Percentiles rank a stretch among this genome's conserved stretches.
Evolutionary conservation across 768 basidiomycete species (phyloP).

Genomic region (Chalciporus sphaerocephalus): DNA sequence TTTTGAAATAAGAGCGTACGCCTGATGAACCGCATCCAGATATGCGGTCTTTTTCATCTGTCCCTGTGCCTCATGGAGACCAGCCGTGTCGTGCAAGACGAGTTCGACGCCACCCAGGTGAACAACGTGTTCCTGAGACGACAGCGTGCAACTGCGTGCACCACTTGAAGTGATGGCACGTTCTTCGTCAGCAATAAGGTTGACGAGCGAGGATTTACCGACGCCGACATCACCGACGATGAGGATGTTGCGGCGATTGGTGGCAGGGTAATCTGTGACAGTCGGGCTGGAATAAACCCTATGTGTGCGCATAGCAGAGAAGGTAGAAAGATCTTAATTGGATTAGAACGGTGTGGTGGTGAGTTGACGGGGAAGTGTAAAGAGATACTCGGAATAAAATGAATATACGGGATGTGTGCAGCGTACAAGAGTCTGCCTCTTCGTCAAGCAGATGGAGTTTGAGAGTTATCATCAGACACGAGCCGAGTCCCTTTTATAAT

Average conservation of each 20-base stretch:
- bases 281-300: constrained; percentile 14
- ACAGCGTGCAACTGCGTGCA: constrained; percentile 36
- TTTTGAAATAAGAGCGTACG: constrained; percentile 33
- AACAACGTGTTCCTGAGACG: constrained; percentile 20
- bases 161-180: constrained; percentile 28
- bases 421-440: neutral
- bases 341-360: neutral
- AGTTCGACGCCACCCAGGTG: constrained; percentile 17
- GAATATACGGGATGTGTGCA: neutral
- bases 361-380: constrained; percentile 1
- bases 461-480: neutral
- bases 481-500: constrained; percentile 12
- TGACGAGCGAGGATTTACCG: constrained; percentile 41
- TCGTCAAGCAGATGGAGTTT: constrained; percentile 1
- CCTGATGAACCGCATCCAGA: constrained; percentile 25
- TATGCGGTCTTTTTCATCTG: constrained; percentile 23
- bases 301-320: constrained; percentile 10
- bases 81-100: constrained; percentile 24
- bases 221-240: constrained; percentile 28
- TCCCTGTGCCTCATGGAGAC: constrained; percentile 26
- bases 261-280: neutral
- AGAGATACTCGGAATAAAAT: neutral
- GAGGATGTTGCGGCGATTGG: constrained; percentile 22
- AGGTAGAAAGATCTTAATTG: neutral
- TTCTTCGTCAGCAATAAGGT: constrained; percentile 31